Evolutionary conservation across 148 eudicot genomes (phyloP), one percentile per base, ranked within the genome.

Genomic region (Persicaria tinctoria): DNA sequence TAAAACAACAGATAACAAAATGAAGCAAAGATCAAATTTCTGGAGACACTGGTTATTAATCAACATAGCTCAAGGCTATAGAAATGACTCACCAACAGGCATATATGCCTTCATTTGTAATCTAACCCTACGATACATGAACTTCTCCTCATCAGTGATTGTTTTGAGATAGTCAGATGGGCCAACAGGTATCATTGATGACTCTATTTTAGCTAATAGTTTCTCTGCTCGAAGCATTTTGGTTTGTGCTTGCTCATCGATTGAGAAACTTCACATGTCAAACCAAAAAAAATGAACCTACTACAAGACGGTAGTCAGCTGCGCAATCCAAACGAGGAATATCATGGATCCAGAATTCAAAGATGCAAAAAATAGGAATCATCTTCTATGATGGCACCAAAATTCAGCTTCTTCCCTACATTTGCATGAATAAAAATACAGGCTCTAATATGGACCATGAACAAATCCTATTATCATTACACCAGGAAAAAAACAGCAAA

Each of bases 91-190:
- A 95, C 98, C 98, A 72, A 95, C 87, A 70, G 98, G 98, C 88
- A 95, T 84, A 83, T 92, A 95, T 27, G 98, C 85, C 87, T 90
- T 95, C 98, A 95, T 95, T 81, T 88, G 85, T 46, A 95, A 80
- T 68, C 98, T 97, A 81, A 95, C 92, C 79, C 80, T 83, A 51
- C 97, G 91, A 74, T 83, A 92, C 85, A 93, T 95, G 66, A 84
- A 83, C 75, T 92, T 81, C 82, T 95, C 98, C 82, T 95, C 98
- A 70, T 92, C 97, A 46, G 98, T 95, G 62, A 95, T 87, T 72
- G 97, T 92, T 88, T 95, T 97, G 82, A 80, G 97, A 72, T 95
- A 97, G 76, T 95, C 93, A 68, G 91, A 84, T 76, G 98, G 96
- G 76, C 84, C 90, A 78, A 81, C 83, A 51, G 98, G 98, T 56